Conservation (phyloP, 169 alveolate genomes). For the Cyclospora cayetanensis region DNA sequence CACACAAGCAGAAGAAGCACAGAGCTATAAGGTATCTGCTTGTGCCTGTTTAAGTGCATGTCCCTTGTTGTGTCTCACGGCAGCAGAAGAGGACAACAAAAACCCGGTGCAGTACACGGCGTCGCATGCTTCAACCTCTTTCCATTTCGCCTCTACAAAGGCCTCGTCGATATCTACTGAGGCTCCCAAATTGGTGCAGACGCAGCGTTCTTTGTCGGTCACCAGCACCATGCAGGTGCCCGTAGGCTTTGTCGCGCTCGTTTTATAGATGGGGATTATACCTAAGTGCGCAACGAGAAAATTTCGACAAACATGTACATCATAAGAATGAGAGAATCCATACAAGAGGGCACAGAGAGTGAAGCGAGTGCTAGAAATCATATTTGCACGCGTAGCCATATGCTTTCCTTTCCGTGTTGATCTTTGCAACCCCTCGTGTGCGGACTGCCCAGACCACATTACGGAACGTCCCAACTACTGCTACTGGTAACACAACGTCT, state of each 20-base stretch:
- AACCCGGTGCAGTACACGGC: slow-evolving; percentile 80
- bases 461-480: no score
- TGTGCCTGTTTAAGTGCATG: no score
- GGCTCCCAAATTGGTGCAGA: slow-evolving; percentile 85
- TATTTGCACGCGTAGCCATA: neutral
- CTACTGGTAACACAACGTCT: no score
- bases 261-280: neutral
- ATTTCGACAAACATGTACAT: neutral
- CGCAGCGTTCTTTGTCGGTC: slow-evolving; percentile 79
- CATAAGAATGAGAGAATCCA: neutral
- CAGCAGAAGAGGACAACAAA: slow-evolving; percentile 73
- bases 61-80: no score
- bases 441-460: no score
- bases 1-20: no score
- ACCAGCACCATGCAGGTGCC: slow-evolving; percentile 86
- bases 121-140: slow-evolving; percentile 64
- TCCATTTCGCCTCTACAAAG: slow-evolving; percentile 73
- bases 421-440: no score
- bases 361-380: neutral
- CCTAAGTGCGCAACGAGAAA: neutral
- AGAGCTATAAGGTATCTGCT: no score
- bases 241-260: slow-evolving; percentile 76
- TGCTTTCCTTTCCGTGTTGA: neutral
- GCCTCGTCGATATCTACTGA: slow-evolving; percentile 74
- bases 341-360: neutral